Percentiles rank a stretch among this genome's conserved stretches.
Conservation (phyloP, 192 early-diverging fungal genomes). For the Spinellus fusiger region DNA sequence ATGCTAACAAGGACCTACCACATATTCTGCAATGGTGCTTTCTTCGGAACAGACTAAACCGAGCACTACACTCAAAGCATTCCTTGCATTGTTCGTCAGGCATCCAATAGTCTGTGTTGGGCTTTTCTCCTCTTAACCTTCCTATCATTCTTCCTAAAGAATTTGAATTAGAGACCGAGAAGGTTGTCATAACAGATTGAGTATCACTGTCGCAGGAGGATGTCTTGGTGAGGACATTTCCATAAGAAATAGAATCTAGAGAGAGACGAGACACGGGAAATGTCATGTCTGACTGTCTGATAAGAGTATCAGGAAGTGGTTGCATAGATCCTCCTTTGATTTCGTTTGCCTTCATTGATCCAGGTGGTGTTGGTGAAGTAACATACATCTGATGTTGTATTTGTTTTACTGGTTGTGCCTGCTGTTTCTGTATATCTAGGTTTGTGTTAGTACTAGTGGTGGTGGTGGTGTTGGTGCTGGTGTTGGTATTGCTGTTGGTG, state of each 20-base stretch:
- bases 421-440: background rate
- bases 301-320: too few relatives aligned
- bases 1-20: slow-evolving; percentile 40
- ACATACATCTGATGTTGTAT: background rate
- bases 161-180: slow-evolving; percentile 39
- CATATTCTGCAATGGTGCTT: slow-evolving; percentile 81
- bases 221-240: slow-evolving; percentile 4
- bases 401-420: too few relatives aligned
- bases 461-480: background rate
- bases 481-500: background rate
- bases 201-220: slow-evolving; percentile 39
- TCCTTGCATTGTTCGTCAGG: slow-evolving; percentile 73
- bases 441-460: background rate
- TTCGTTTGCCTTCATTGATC: background rate
- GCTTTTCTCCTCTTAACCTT: slow-evolving; percentile 45
- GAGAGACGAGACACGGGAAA: background rate
- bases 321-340: too few relatives aligned
- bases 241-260: background rate
- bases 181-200: slow-evolving; percentile 36
- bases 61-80: slow-evolving; percentile 68
- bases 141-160: slow-evolving; percentile 46
- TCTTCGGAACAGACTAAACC: slow-evolving; percentile 64
- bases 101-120: slow-evolving; percentile 74
- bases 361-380: background rate
- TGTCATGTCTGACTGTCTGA: too few relatives aligned